Percentiles rank a stretch among this genome's conserved stretches.
Conservation (phyloP, 2,329 filamentous ascomycete species). For the Didymella lethalis region DNA sequence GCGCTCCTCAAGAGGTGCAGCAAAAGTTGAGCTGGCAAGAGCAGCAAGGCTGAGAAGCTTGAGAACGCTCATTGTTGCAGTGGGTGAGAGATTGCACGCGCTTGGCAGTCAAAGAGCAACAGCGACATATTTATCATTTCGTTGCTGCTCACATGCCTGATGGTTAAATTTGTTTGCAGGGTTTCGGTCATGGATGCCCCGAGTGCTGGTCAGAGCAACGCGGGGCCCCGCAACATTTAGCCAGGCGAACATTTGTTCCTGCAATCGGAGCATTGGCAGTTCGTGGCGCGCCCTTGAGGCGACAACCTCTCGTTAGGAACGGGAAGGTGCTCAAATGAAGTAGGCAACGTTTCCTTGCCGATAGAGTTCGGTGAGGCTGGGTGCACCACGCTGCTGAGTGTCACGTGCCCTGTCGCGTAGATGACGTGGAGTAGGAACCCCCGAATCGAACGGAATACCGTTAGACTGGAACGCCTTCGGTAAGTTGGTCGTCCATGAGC, state of each 20-base stretch:
- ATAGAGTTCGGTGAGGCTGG: neutral
- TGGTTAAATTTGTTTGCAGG: neutral
- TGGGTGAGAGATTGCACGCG: neutral
- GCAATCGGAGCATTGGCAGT: constrained; percentile 30
- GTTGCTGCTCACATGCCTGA: neutral
- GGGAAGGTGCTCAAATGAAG: constrained; percentile 20
- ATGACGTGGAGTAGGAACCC: constrained; percentile 13
- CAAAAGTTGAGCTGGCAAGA: constrained; percentile 20
- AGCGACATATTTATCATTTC: constrained; percentile 17
- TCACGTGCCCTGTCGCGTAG: constrained; percentile 4
- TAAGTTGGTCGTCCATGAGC: neutral
- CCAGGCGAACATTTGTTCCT: constrained; percentile 33
- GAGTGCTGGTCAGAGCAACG: constrained; percentile 23
- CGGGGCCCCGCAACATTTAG: constrained; percentile 22
- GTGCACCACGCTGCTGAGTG: neutral
- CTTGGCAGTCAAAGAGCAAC: constrained; percentile 8
- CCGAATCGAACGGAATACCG: constrained; percentile 9
- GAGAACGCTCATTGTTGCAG: constrained; percentile 25
- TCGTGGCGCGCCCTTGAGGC: constrained; percentile 13
- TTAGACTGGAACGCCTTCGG: neutral
- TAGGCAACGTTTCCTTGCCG: constrained; percentile 11
- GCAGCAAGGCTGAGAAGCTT: constrained; percentile 29
- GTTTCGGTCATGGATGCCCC: constrained; percentile 30
- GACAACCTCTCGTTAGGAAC: constrained; percentile 19
- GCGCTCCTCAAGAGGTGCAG: constrained; percentile 32